Evolutionary conservation across 345 rosid genomes (phyloP), one percentile per base, ranked within the genome.

Genomic region (Mallotus nudiflorus): DNA sequence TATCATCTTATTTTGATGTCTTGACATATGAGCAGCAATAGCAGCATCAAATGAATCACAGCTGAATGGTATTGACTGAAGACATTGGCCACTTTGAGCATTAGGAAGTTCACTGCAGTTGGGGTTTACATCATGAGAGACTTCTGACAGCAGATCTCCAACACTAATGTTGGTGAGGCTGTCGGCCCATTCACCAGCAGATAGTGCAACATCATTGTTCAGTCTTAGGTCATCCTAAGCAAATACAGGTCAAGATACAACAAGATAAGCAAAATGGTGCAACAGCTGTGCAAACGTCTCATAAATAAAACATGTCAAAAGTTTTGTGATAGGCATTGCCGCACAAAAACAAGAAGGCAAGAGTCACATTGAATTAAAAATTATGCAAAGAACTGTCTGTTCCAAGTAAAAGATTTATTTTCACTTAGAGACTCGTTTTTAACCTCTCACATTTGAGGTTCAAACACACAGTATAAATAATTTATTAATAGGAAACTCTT

Each of bases 1-100:
- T 68, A 71, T 58, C 48, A 78, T 75, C 81, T 82, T 90, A 78
- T 84, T 83, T 77, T 92, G 96, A 67, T 88, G 91, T 77, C 78
- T 87, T 62, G 89, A 85, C 69, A 96, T 76, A 83, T 96, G 98
- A 68, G 97, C 99, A 77, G 99, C 98, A 73, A 95, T 89, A 62
- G 91, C 99, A 68, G 98, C 99, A 82, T 96, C 99, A 57, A 96
- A 96, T 62, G 99, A 96, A 81, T 96, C 98, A 19, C 95, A 92
- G 82, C 87, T 88, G 76, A 89, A 88, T 20, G 97, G 67, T 55
- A 82, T 76, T 70, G 85, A 92, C 65, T 85, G 87, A 62, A 81
- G 84, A 81, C 78, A 82, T 40, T 82, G 87, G 73, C 81, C 81
- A 60, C 78, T 82, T 66, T 78, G 88, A 28, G 76, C 25, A 45